Conservation (phyloP, 2,329 filamentous ascomycete genomes). For the Exophiala alcalophila region DNA sequence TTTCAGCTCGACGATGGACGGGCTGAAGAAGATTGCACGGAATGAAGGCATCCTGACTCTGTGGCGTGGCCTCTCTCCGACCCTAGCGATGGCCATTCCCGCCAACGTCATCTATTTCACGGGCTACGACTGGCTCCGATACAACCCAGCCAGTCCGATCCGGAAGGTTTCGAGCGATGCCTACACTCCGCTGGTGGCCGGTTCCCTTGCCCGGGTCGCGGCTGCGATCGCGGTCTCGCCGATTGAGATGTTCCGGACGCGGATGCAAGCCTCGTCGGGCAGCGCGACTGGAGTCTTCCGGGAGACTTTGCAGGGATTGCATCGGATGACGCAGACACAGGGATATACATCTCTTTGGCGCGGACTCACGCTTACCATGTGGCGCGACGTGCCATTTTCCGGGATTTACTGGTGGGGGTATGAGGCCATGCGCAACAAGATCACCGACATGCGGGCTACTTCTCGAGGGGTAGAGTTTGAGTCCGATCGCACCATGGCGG, state of each 20-base stretch:
- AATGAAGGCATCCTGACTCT: constrained; percentile 84
- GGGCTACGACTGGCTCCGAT: constrained; percentile 91
- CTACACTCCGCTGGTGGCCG: constrained; percentile 76
- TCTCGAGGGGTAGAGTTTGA: constrained; percentile 44
- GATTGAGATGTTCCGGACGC: constrained; percentile 89
- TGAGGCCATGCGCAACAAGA: constrained; percentile 69
- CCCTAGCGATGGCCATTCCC: constrained; percentile 87
- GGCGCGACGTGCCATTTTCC: constrained; percentile 96
- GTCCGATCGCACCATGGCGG: constrained; percentile 40
- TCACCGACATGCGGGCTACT: constrained; percentile 66
- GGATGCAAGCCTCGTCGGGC: constrained; percentile 74
- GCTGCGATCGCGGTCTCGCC: constrained; percentile 83
- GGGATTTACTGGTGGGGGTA: constrained; percentile 99
- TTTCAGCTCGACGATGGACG: constrained; percentile 89
- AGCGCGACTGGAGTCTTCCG: constrained; percentile 65
- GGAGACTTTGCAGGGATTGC: constrained; percentile 72
- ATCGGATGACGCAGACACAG: constrained; percentile 71
- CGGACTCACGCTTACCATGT: constrained; percentile 83
- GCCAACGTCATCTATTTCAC: constrained; percentile 99
- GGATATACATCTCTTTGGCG: constrained; percentile 86
- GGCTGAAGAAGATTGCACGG: constrained; percentile 86
- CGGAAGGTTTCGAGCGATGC: constrained; percentile 60
- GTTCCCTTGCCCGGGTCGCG: constrained; percentile 71
- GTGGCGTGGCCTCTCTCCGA: constrained; percentile 93
- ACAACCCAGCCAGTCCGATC: constrained; percentile 69